Base-by-base conservation (phyloP, 2,329 filamentous ascomycete genomes). In the Epichloe baconii region DNA sequence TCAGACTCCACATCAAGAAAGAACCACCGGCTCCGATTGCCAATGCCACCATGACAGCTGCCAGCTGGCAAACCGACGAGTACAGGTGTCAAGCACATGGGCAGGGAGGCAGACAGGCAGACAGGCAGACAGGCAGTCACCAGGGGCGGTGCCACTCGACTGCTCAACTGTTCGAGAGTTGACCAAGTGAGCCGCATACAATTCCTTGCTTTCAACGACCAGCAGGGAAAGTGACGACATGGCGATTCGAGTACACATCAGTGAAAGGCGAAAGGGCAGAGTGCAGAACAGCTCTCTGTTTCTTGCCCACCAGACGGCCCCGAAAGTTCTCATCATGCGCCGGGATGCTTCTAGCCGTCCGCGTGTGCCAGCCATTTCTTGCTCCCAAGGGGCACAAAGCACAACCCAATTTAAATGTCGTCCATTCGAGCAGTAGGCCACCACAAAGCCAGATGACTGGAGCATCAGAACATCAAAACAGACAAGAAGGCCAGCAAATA, bases 261-360 rank as follows among this genome's bases (percentile, higher is more conserved):
- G 17, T 41, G 35, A 21, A 21, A 31, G 43, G 15, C 14, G 23
- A n/a, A 45, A 40, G 4, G 12, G 2, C 12, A 34, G 17, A 15
- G 8, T 34, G 7, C 23, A 14, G 4, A 43, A 8, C 8, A 19
- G n/a, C 14, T n/a, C 38, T 43, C n/a, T 23, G 38, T 15, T 43
- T 43, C 2, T 12, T 17, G 15, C 4, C 21, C 12, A 21, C 12
- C 35, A 17, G 19, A 40, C 21, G 31, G 37, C n/a, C 26, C n/a
- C 11, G 15, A 35, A 40, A 12, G 48, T 19, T 23, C 23, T 41
- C 42, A 21, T 40, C 17, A 46, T 46, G 43, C 48, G 40, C 26
- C 48, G 48, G 48, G 14, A 50, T 46, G 43, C 43, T 36, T 23
- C 43, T 50, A 50, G 48, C 48, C 48, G 48, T 50, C 48, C 48